These are phyloP conservation scores for Venturia nashicola DNA, from an alignment of 2,329 filamentous ascomycete genomes.

Conservation along the genomic window DNA sequence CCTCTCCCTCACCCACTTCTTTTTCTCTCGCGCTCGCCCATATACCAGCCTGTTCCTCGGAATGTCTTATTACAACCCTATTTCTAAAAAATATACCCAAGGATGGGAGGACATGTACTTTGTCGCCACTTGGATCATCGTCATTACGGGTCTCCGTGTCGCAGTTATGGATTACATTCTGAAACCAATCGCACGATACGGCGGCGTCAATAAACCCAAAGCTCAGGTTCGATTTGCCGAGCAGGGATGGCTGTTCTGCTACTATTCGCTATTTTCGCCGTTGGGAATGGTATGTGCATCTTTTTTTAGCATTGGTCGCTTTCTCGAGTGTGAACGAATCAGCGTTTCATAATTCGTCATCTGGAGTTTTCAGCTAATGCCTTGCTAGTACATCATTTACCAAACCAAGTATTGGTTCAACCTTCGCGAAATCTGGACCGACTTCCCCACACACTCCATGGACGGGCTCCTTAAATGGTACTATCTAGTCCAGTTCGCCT, in stretches of 20 bases:
- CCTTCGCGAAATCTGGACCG: constrained; percentile 65
- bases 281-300: constrained; percentile 57
- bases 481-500: constrained; percentile 78
- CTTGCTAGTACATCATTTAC: constrained; percentile 62
- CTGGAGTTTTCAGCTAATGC: not conserved
- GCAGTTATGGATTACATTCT: constrained; percentile 79
- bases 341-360: not conserved
- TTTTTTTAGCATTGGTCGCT: constrained; percentile 11
- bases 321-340: not conserved
- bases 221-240: constrained; percentile 76
- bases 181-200: constrained; percentile 58
- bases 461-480: constrained; percentile 71
- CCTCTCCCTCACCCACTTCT: constrained; percentile 67
- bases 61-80: constrained; percentile 67
- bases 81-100: constrained; percentile 57
- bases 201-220: constrained; percentile 67
- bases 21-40: constrained; percentile 66
- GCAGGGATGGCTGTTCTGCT: constrained; percentile 82
- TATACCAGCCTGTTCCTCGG: constrained; percentile 82
- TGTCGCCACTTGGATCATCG: constrained; percentile 64
- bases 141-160: constrained; percentile 79
- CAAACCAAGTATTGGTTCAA: constrained; percentile 69
- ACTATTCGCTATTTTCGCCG: constrained; percentile 71
- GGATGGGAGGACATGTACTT: constrained; percentile 72
- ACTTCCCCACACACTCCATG: constrained; percentile 72